These are phyloP conservation scores for Pichia nanzhaoensis DNA, from an alignment of 805 yeast genomes.

Conservation along the genomic window DNA sequence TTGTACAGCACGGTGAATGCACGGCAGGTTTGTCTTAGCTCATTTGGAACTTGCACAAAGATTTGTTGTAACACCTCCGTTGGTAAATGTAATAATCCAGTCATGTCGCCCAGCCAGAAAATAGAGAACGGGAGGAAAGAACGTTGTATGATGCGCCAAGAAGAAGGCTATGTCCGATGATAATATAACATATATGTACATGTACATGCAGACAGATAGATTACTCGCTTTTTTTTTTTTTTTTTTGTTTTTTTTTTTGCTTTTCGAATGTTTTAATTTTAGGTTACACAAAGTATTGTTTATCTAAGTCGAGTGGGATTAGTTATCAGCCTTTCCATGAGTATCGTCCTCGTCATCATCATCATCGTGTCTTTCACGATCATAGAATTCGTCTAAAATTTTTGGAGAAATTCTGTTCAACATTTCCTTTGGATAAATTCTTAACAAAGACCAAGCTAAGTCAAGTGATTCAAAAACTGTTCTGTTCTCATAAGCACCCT, in stretches of 20 bases:
- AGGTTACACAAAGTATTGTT: too few species aligned
- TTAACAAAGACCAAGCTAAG: slow-evolving; percentile 95
- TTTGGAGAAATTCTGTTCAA: slow-evolving; percentile 98
- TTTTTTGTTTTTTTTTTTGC: background rate
- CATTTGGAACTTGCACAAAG: slow-evolving; percentile 25
- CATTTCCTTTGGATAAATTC: slow-evolving; percentile 98
- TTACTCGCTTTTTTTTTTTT: background rate
- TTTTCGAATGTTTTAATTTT: background rate
- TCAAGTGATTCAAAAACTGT: slow-evolving; percentile 91
- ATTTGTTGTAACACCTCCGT: slow-evolving; percentile 24
- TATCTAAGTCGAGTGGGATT: too few species aligned
- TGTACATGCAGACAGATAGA: too few species aligned
- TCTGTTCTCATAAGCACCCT: slow-evolving; percentile 97
- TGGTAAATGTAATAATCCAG: slow-evolving; percentile 24
- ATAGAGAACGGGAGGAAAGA: too few species aligned
- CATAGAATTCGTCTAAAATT: slow-evolving; percentile 92
- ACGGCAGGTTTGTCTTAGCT: slow-evolving; percentile 26
- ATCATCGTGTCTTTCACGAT: slow-evolving; percentile 65
- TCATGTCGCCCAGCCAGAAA: background rate
- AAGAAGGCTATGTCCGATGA: too few species aligned
- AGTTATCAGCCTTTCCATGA: slow-evolving; percentile 7
- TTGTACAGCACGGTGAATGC: slow-evolving; percentile 44
- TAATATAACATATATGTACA: too few species aligned
- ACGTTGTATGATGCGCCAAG: too few species aligned
- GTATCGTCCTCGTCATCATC: slow-evolving; percentile 14